phyloP scores from a whole-genome alignment of 2,329 filamentous ascomycete species.

The Xylaria sp. region DNA sequence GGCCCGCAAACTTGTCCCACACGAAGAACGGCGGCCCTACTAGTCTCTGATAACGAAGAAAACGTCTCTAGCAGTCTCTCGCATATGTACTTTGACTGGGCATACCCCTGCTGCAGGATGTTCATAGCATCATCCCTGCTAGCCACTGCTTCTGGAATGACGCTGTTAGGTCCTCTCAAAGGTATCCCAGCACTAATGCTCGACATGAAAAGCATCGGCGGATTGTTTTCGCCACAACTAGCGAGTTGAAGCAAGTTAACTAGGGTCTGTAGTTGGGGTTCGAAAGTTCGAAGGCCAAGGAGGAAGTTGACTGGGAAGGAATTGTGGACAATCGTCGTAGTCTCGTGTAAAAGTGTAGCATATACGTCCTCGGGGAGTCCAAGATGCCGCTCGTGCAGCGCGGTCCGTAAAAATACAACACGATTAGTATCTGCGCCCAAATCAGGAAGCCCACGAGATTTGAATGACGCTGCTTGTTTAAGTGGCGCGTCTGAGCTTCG shows the following conservation, averaged over 20 bases:
- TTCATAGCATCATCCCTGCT: conserved; percentile 21
- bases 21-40: conserved; percentile 26
- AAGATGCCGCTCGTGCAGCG: conserved; percentile 33
- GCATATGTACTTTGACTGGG: conserved; percentile 44
- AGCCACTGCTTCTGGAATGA: conserved; percentile 39
- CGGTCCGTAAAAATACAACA: conserved; percentile 37
- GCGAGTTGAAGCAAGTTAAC: conserved; percentile 36
- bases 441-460: conserved; percentile 14
- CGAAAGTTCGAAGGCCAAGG: conserved; percentile 39
- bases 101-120: conserved; percentile 45
- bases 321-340: conserved; percentile 42
- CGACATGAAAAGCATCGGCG: conserved; percentile 43
- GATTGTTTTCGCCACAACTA: conserved; percentile 6
- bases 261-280: conserved; percentile 35
- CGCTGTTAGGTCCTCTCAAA: conserved; percentile 5
- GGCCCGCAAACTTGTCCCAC: conserved; percentile 44
- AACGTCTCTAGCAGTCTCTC: conserved; percentile 43
- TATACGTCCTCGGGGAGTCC: conserved; percentile 36
- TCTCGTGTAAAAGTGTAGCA: conserved; percentile 22
- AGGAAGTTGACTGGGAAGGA: conserved; percentile 45
- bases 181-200: conserved; percentile 44
- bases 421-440: conserved; percentile 1
- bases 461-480: conserved; percentile 27
- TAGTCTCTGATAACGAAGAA: conserved; percentile 1
- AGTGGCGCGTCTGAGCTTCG: neutral